Conservation (phyloP, 768 basidiomycete genomes). For the Tremella fuciformis region DNA sequence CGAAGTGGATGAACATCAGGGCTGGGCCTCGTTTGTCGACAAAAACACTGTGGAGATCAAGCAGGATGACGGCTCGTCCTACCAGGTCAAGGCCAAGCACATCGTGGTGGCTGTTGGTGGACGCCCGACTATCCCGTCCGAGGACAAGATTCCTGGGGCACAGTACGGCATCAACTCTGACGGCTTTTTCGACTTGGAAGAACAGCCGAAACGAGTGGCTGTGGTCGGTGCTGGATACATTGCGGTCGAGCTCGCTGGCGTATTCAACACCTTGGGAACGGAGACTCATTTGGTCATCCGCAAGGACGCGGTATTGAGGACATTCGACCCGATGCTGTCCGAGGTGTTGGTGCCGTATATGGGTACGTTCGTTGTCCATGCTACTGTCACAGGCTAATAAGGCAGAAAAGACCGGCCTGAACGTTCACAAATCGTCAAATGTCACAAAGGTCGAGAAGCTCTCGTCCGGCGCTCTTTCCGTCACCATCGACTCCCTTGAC, state of each 20-base stretch:
- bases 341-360: conserved; percentile 85
- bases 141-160: conserved; percentile 81
- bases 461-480: conserved; percentile 60
- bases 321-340: conserved; percentile 84
- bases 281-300: conserved; percentile 93
- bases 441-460: conserved; percentile 75
- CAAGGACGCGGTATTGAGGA: conserved; percentile 80
- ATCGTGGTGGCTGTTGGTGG: conserved; percentile 87
- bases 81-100: conserved; percentile 70
- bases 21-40: conserved; percentile 70
- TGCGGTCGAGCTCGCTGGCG: conserved; percentile 91
- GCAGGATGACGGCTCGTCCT: conserved; percentile 60
- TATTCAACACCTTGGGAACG: conserved; percentile 82
- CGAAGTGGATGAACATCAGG: conserved; percentile 79
- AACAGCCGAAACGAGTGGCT: conserved; percentile 88
- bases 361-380: conserved; percentile 47
- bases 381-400: conserved; percentile 6
- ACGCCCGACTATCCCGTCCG: conserved; percentile 71
- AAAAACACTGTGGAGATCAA: conserved; percentile 71
- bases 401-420: conserved; percentile 78
- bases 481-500: conserved; percentile 68
- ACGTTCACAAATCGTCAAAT: conserved; percentile 74
- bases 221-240: conserved; percentile 98
- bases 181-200: conserved; percentile 88
- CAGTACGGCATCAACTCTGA: conserved; percentile 82